Percentiles rank a stretch among this genome's conserved stretches.
phyloP scores from a whole-genome alignment of 345 rosid species.

The Raphanus sativus region DNA sequence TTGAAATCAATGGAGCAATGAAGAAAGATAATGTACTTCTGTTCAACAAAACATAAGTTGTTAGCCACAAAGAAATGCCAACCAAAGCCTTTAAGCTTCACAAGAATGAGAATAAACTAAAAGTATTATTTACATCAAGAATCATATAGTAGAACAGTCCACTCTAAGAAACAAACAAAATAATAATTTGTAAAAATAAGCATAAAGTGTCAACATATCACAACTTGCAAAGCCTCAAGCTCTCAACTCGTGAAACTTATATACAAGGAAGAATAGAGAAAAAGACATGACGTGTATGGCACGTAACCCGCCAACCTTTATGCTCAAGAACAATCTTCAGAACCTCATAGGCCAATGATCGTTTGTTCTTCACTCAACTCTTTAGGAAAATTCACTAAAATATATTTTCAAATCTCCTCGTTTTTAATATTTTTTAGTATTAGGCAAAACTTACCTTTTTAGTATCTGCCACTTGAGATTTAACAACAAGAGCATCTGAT shows the following conservation, averaged over 20 bases:
- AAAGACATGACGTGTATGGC: not conserved
- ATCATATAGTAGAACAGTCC: not conserved
- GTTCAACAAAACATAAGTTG: not conserved
- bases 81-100: not conserved
- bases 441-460: too few species aligned
- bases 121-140: slow-evolving; percentile 1
- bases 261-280: slow-evolving; percentile 16
- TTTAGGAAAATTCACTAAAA: slow-evolving; percentile 53
- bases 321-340: slow-evolving; percentile 49
- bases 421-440: too few species aligned
- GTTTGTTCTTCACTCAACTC: slow-evolving; percentile 51
- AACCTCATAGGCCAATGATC: slow-evolving; percentile 47
- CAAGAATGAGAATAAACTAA: slow-evolving; percentile 1
- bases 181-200: not conserved
- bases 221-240: slow-evolving; percentile 5
- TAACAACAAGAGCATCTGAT: too few species aligned
- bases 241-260: slow-evolving; percentile 16
- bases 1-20: not conserved
- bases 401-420: slow-evolving; percentile 45
- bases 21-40: not conserved
- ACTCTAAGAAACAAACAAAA: not conserved
- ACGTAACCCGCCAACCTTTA: slow-evolving; percentile 37
- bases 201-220: slow-evolving; percentile 15
- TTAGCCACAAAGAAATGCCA: not conserved
- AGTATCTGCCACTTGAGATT: too few species aligned